phyloP scores from a whole-genome alignment of 805 yeast genomes.

The Diddensiella santjacobensis region DNA sequence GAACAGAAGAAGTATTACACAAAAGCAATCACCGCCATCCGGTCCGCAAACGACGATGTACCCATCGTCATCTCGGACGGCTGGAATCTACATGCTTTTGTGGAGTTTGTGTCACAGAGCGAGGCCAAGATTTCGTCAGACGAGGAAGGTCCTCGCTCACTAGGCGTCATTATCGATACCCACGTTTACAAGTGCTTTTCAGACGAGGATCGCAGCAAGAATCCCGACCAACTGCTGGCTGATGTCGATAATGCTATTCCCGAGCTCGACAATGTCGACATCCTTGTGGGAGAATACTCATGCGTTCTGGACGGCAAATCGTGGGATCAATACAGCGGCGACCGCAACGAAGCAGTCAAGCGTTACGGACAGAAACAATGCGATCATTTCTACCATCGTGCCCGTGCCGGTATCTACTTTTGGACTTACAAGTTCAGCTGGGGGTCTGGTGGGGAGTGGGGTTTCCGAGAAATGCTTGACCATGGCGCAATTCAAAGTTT shows the following conservation, averaged over 20 bases:
- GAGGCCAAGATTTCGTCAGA: slow-evolving; percentile 8
- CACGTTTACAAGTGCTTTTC: slow-evolving; percentile 87
- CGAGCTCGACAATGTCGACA: slow-evolving; percentile 51
- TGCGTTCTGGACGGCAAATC: slow-evolving; percentile 76
- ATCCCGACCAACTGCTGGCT: slow-evolving; percentile 58
- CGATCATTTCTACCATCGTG: slow-evolving; percentile 46
- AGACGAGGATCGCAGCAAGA: slow-evolving; percentile 62
- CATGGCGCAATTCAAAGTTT: slow-evolving; percentile 49
- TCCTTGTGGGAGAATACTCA: slow-evolving; percentile 85
- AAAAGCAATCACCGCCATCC: slow-evolving; percentile 58
- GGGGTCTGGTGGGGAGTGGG: slow-evolving; percentile 98
- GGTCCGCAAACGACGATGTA: slow-evolving; percentile 49
- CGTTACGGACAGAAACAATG: slow-evolving; percentile 60
- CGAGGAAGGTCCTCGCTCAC: slow-evolving; percentile 22
- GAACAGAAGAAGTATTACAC: slow-evolving; percentile 57
- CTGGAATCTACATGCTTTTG: slow-evolving; percentile 87
- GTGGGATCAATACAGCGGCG: slow-evolving; percentile 52
- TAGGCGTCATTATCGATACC: slow-evolving; percentile 74
- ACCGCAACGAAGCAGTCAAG: slow-evolving; percentile 53
- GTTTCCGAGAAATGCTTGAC: slow-evolving; percentile 71
- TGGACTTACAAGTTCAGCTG: slow-evolving; percentile 87
- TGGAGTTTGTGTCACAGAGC: slow-evolving; percentile 51
- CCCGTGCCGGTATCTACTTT: slow-evolving; percentile 72
- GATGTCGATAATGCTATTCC: slow-evolving; percentile 44
- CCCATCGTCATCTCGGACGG: slow-evolving; percentile 88